Evolutionary conservation across 371 early-diverging fungal species (phyloP).

Genomic region (Ordospora colligata): DNA sequence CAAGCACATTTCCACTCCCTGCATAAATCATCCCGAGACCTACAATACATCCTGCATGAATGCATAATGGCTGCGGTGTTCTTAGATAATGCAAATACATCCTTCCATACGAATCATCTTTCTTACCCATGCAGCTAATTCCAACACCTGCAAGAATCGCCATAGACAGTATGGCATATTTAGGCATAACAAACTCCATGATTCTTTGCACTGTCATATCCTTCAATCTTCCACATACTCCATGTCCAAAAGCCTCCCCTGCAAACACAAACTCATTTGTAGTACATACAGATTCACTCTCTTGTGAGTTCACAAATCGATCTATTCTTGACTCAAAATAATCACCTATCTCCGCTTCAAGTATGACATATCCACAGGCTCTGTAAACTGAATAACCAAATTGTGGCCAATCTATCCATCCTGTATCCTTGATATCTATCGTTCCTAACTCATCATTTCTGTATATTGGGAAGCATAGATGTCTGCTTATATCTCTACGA

Average conservation of each 20-base stretch:
- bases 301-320: background rate
- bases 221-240: background rate
- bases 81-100: background rate
- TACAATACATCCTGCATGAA: background rate
- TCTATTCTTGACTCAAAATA: background rate
- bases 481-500: background rate
- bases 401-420: conserved; percentile 23
- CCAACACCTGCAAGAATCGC: background rate
- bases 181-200: background rate
- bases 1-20: background rate
- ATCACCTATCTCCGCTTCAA: background rate
- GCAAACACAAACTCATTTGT: background rate
- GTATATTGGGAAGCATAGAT: background rate
- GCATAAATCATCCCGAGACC: conserved; percentile 19
- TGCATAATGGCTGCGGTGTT: background rate
- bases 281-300: background rate
- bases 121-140: background rate
- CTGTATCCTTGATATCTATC: conserved; percentile 16
- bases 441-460: conserved; percentile 4
- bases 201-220: background rate
- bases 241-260: conserved; percentile 13
- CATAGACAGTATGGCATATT: background rate
- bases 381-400: conserved; percentile 15
- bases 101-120: background rate
- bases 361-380: background rate